A percentile compares a stretch with the other conserved stretches of the same genome.
Conservation (phyloP, 2,329 filamentous ascomycete genomes). For the Cercospora sp. region DNA sequence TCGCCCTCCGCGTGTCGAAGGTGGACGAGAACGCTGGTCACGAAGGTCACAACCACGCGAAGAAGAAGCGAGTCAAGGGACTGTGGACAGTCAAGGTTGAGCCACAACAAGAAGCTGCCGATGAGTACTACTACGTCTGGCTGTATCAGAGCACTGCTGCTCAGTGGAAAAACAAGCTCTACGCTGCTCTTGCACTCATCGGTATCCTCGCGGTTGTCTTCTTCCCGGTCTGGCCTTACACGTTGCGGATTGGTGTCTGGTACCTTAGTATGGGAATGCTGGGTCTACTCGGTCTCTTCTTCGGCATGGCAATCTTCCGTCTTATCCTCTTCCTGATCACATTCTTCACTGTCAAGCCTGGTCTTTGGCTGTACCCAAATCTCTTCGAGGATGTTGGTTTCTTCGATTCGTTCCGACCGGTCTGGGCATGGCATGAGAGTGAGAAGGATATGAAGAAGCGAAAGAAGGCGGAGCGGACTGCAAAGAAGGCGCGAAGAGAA, state of each 20-base stretch:
- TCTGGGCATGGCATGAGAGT: slow-evolving; percentile 90
- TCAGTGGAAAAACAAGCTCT: slow-evolving; percentile 90
- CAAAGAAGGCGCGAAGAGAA: slow-evolving; percentile 37
- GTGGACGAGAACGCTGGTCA: slow-evolving; percentile 75
- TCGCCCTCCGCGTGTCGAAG: slow-evolving; percentile 87
- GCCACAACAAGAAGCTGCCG: slow-evolving; percentile 85
- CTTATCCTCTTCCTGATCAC: slow-evolving; percentile 92
- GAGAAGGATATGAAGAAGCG: slow-evolving; percentile 41
- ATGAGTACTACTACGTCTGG: slow-evolving; percentile 95
- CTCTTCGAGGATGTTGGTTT: slow-evolving; percentile 98
- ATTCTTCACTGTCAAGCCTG: slow-evolving; percentile 78
- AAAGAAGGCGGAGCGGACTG: slow-evolving; percentile 39
- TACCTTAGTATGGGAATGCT: slow-evolving; percentile 95
- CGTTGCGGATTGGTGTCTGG: slow-evolving; percentile 90
- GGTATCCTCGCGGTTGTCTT: slow-evolving; percentile 86
- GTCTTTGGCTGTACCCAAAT: slow-evolving; percentile 98
- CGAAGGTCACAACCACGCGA: slow-evolving; percentile 68
- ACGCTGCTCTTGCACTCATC: slow-evolving; percentile 78
- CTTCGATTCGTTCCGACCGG: slow-evolving; percentile 90
- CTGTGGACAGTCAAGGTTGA: slow-evolving; percentile 95
- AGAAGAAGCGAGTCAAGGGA: slow-evolving; percentile 89
- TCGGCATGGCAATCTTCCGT: slow-evolving; percentile 95
- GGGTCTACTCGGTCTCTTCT: slow-evolving; percentile 87
- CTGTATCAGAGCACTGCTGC: slow-evolving; percentile 76
- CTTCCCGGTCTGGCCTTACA: slow-evolving; percentile 93